These are phyloP conservation scores for Paramecium sexaurelia DNA, from an alignment of 73 alveolate genomes.

Conservation along the genomic window DNA sequence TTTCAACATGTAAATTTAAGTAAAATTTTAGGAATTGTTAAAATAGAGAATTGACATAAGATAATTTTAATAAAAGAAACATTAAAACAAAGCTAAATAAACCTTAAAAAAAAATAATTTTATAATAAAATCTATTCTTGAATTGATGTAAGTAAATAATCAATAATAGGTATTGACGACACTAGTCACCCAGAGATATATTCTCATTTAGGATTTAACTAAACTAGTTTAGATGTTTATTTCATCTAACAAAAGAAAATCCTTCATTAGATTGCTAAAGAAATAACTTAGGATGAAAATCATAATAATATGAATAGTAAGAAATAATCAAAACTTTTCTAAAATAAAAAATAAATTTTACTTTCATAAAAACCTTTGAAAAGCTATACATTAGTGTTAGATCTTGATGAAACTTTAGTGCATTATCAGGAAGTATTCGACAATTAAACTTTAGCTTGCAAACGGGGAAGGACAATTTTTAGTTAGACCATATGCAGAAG, in stretches of 20 bases:
- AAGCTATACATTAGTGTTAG: neutral
- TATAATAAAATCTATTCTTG: slow-evolving; percentile 30
- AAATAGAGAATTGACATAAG: slow-evolving; percentile 35
- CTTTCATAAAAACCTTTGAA: neutral
- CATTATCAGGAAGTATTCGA: slow-evolving; percentile 3
- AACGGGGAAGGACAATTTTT: slow-evolving; percentile 80
- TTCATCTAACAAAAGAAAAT: neutral
- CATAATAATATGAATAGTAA: neutral
- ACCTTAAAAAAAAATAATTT: neutral
- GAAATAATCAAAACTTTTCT: neutral
- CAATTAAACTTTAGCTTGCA: neutral
- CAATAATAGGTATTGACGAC: slow-evolving; percentile 63
- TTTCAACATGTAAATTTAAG: neutral
- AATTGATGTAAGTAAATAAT: slow-evolving; percentile 48
- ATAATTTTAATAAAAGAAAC: neutral
- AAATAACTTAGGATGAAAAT: neutral
- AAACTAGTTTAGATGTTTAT: neutral
- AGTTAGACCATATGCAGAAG: slow-evolving; percentile 95
- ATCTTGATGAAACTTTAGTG: neutral
- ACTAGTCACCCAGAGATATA: slow-evolving; percentile 47
- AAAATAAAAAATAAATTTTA: neutral
- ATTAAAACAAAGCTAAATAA: neutral
- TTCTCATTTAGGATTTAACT: neutral
- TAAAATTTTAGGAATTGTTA: neutral
- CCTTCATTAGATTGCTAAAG: neutral